These are phyloP conservation scores for Aechmea fasciata DNA, from an alignment of 176 grass and related monocot genomes.

Conservation along the genomic window DNA sequence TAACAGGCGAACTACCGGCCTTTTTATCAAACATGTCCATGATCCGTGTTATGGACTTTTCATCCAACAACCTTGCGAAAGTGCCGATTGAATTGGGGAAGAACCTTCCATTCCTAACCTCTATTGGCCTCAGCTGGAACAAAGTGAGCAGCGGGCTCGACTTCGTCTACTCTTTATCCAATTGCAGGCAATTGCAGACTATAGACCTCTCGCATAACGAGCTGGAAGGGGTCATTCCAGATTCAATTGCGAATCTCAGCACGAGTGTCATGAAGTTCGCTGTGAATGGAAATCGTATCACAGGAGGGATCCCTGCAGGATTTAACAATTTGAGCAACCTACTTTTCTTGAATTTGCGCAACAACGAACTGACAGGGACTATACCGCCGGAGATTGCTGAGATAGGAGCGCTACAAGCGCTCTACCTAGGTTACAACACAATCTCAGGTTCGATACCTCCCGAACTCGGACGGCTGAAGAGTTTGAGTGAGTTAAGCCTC, in stretches of 20 bases:
- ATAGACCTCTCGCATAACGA: not conserved
- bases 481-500: not conserved
- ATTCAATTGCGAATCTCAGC: slow-evolving; percentile 10
- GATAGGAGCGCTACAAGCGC: slow-evolving; percentile 3
- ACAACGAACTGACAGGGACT: slow-evolving; percentile 12
- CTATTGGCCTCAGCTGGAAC: not conserved
- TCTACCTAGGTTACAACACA: not conserved
- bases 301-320: slow-evolving; percentile 7
- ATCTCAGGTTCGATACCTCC: slow-evolving; percentile 16
- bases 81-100: slow-evolving; percentile 6
- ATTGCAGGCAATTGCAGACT: slow-evolving; percentile 8
- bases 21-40: slow-evolving; percentile 11
- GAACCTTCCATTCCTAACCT: slow-evolving; percentile 3
- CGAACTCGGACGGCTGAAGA: slow-evolving; percentile 17
- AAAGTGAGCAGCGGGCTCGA: slow-evolving; percentile 12
- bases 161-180: slow-evolving; percentile 18
- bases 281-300: not conserved
- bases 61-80: not conserved
- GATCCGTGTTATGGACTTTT: not conserved
- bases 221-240: slow-evolving; percentile 10
- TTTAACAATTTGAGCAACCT: slow-evolving; percentile 18
- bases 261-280: not conserved
- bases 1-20: slow-evolving; percentile 10
- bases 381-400: slow-evolving; percentile 10
- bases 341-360: not conserved